Evolutionary conservation across 768 basidiomycete species (phyloP).

Genomic region (Postia placenta): DNA sequence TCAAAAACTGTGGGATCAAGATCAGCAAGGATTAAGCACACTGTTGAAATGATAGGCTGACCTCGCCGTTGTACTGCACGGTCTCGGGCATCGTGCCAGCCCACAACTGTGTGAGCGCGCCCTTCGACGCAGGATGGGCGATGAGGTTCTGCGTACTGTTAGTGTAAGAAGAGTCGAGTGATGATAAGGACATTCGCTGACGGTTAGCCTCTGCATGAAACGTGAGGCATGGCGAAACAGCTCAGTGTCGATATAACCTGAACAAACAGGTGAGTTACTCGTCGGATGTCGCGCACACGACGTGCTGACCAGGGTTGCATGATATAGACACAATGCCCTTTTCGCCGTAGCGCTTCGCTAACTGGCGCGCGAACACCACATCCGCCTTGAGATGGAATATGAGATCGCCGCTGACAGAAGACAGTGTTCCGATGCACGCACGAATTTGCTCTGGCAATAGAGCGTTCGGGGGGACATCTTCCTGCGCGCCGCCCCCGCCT

Average conservation of each 20-base stretch:
- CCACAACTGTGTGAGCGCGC: slow-evolving; percentile 24
- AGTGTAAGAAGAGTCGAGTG: too few relatives aligned
- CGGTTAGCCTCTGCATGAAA: neutral
- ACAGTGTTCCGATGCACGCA: slow-evolving; percentile 21
- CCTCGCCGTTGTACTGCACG: slow-evolving; percentile 28
- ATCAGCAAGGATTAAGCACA: neutral
- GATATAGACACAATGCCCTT: slow-evolving; percentile 37
- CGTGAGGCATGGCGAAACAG: slow-evolving; percentile 3
- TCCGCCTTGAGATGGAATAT: slow-evolving; percentile 30
- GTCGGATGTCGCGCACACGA: neutral
- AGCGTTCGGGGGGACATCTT: slow-evolving; percentile 10
- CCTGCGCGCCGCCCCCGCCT: slow-evolving; percentile 20
- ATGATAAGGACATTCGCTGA: neutral
- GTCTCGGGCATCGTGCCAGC: slow-evolving; percentile 32
- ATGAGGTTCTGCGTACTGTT: slow-evolving; percentile 12
- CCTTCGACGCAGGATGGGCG: slow-evolving; percentile 23
- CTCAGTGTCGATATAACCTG: slow-evolving; percentile 16
- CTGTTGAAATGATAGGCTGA: slow-evolving; percentile 6
- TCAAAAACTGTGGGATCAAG: slow-evolving; percentile 12
- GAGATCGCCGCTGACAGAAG: neutral
- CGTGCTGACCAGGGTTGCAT: slow-evolving; percentile 40
- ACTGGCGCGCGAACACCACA: slow-evolving; percentile 37
- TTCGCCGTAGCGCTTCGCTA: slow-evolving; percentile 40
- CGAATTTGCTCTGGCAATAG: slow-evolving; percentile 40
- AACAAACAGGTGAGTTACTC: too few relatives aligned